Base-by-base conservation (phyloP, 2,329 filamentous ascomycete genomes). In the Drechmeria coniospora region DNA sequence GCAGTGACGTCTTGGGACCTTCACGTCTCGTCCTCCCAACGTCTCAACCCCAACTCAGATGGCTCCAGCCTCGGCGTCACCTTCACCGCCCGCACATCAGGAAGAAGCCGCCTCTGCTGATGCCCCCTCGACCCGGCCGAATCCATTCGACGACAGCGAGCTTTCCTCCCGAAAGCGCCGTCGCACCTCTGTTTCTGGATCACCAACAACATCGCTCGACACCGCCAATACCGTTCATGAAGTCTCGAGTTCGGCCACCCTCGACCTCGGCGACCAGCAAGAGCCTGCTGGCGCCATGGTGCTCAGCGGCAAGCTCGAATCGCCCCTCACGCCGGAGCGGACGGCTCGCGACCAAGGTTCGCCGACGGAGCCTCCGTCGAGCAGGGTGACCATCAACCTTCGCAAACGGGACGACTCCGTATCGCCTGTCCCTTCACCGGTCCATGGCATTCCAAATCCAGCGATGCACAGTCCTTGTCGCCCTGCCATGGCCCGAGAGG, bases 71-170 rank as follows among this genome's bases (percentile, higher is more conserved):
- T 56, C 58, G 45, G 56, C 44, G 44, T 53, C 57, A 38, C 51
- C 55, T 45, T 62, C 68, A 52, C 55, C 56, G 50, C 60, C 55
- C 60, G 65, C 27, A 18, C 17, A 25, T 13, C 29, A 19, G 30
- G 14, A 69, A 56, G 65, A 66, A 52, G 63, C 65, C 45, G 58
- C 61, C 52, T 74, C 69, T 43, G 65, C 66, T 51, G 72, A 77
- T 57, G 65, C 68, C 49, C 63, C 62, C 50, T 67, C 69, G 43
- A 70, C 65, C 40, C 65, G 72, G 36, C 68, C 67, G 28, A 74
- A 76, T 38, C 72, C 72, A 22, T 76, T 75, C 47, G 62, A 73
- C 53, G 68, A 74, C 50, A 56, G 51, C 45, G 64, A 69, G 38
- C 44, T 52, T 25, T 57, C 62, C 23, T 60, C 70, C 31, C 60